Conservation (phyloP, 345 rosid species). For the Lepidium didymum region DNA sequence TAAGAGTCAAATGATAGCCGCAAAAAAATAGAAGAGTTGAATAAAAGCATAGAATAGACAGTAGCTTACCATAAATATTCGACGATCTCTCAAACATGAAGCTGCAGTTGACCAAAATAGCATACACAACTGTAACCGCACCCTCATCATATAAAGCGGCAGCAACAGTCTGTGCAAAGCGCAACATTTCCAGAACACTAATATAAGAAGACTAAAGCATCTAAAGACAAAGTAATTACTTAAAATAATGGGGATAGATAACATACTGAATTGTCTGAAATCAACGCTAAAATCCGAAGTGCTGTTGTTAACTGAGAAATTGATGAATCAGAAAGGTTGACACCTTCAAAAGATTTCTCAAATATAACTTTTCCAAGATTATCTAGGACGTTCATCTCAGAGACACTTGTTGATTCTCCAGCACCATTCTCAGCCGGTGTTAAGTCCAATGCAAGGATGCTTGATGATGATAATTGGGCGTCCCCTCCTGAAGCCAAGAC, state of each 20-base stretch:
- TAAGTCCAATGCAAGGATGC: conserved; percentile 67
- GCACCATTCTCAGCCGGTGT: conserved; percentile 60
- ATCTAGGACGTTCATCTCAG: conserved; percentile 77
- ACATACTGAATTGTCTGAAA: conserved; percentile 80
- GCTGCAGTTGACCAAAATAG: conserved; percentile 82
- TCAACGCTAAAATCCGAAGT: conserved; percentile 75
- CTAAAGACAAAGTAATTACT: conserved; percentile 1
- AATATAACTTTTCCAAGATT: conserved; percentile 76
- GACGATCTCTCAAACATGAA: conserved; percentile 95
- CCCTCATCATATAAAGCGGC: conserved; percentile 87
- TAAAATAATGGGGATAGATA: not conserved
- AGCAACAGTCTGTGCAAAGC: conserved; percentile 64
- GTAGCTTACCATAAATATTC: conserved; percentile 69
- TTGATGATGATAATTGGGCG: conserved; percentile 70
- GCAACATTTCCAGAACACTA: conserved; percentile 13
- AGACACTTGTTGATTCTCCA: conserved; percentile 65
- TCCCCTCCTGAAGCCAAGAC: conserved; percentile 93
- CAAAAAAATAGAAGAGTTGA: not conserved
- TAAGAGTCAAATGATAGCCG: not conserved
- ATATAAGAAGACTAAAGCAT: conserved; percentile 3
- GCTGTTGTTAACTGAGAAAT: conserved; percentile 89
- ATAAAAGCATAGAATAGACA: not conserved
- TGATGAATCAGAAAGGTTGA: conserved; percentile 74
- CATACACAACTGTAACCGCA: conserved; percentile 63
- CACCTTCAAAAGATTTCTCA: conserved; percentile 83